These are phyloP conservation scores for Yamadazyma kitorensis DNA, from an alignment of 805 yeast species.

Conservation along the genomic window DNA sequence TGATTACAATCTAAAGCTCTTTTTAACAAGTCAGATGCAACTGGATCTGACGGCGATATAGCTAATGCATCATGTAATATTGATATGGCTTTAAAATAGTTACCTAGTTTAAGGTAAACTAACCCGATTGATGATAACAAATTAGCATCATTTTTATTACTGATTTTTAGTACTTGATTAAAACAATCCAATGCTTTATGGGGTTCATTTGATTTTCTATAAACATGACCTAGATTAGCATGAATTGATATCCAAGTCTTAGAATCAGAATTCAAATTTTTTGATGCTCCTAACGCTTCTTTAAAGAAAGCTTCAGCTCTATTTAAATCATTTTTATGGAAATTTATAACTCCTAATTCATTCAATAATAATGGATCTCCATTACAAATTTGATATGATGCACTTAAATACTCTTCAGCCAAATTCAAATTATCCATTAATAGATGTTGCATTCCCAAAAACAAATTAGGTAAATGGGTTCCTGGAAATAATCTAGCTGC, in stretches of 20 bases:
- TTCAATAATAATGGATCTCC: conserved; percentile 85
- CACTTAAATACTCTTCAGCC: conserved; percentile 80
- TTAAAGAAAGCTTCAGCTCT: conserved; percentile 70
- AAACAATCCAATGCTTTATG: conserved; percentile 73
- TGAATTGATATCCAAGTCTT: conserved; percentile 83
- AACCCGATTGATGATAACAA: conserved; percentile 83
- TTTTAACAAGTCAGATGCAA: conserved; percentile 75
- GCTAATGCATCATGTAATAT: conserved; percentile 79
- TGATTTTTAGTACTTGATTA: conserved; percentile 65
- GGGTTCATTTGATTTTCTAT: conserved; percentile 59
- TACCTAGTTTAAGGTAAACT: conserved; percentile 68
- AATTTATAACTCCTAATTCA: conserved; percentile 90
- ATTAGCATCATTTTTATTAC: conserved; percentile 67
- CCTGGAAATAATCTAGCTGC: conserved; percentile 91
- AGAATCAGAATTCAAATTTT: conserved; percentile 68
- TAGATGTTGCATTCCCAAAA: conserved; percentile 93
- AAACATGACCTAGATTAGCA: conserved; percentile 86
- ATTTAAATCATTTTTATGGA: conserved; percentile 64
- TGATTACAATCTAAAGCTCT: conserved; percentile 70
- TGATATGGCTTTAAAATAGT: conserved; percentile 65
- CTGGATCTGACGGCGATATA: conserved; percentile 73
- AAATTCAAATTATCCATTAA: conserved; percentile 79
- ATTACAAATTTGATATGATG: conserved; percentile 75
- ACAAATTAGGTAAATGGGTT: conserved; percentile 83
- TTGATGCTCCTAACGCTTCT: conserved; percentile 70